Base-by-base conservation (phyloP, 2,329 filamentous ascomycete genomes). In the Ophiostoma himal-ulmi region DNA sequence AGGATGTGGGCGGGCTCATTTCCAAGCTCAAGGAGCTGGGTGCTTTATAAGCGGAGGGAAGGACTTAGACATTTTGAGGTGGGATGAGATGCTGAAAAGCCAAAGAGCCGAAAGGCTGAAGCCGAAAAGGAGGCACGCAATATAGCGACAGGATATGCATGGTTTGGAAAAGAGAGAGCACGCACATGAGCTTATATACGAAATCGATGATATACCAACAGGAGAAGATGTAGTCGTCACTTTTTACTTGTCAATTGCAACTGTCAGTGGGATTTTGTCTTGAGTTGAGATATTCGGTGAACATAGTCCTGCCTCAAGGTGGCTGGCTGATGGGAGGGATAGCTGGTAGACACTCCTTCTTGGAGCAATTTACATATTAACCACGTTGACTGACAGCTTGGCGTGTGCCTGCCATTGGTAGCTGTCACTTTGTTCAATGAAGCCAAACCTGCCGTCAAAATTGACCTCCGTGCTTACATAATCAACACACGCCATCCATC, bases 1-100 rank as follows among this genome's bases (percentile, higher is more conserved):
- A 97, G 78, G 91, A 97, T 83, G 95, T 99, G 30, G 93, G 96
- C 80, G 93, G 94, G n/a, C 87, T 99, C 81, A 89, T 99, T 77
- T 81, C 86, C 71, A 97, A 95, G 86, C 84, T 99, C 78, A 98
- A 98, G 87, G 94, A 99, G 83, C 83, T 99, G 74, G 95, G 95
- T 75, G 95, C 94, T 74, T 82, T 97, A 81, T 97, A 87, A 72
- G 34, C 30, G 36, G 64, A 30, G 4, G 10, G 14, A 37, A 44
- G 14, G 36, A 66, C 20, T 3, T 30, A 30, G 30, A 30, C 4
- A 3, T 30, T 4, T 3, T 30, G 3, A 3, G 30, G 44, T 11
- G 57, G 26, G 14, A 22, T 20, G 44, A 48, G 20, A 20, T 17
- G 39, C 39, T 44, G 39, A 44, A 30, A 30, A 30, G 30, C 30